Conservation (phyloP, 108 stramenopile genomes). For the Pseudonitzschia multiseries region DNA sequence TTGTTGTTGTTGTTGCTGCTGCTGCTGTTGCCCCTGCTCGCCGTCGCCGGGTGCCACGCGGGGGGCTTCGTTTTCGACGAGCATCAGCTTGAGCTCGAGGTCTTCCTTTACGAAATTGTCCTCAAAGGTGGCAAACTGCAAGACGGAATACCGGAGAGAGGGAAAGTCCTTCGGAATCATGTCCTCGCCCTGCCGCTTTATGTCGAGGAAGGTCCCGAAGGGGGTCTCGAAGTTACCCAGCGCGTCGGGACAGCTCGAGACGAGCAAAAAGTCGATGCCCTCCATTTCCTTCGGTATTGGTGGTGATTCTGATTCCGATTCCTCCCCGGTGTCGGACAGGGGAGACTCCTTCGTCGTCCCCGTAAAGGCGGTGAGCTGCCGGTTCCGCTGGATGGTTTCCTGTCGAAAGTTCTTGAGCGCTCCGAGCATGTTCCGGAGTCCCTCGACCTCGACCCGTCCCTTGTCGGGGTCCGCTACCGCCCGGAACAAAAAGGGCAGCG, state of each 20-base stretch:
- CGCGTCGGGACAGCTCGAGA: slow-evolving; percentile 65
- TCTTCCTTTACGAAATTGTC: slow-evolving; percentile 80
- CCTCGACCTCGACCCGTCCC: slow-evolving; percentile 85
- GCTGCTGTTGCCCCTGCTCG: not conserved
- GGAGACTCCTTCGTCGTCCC: not conserved
- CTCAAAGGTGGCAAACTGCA: slow-evolving; percentile 74
- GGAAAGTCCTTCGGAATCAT: slow-evolving; percentile 35
- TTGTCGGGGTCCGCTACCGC: slow-evolving; percentile 73
- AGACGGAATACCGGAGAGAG: slow-evolving; percentile 40
- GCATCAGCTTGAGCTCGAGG: slow-evolving; percentile 42
- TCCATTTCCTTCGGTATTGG: not conserved
- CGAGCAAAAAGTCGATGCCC: slow-evolving; percentile 52
- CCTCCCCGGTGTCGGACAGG: not conserved
- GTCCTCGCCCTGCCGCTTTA: slow-evolving; percentile 75
- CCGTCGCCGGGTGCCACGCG: slow-evolving; percentile 4
- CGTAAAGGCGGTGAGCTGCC: slow-evolving; percentile 7
- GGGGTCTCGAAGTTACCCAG: slow-evolving; percentile 80
- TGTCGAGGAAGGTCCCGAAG: slow-evolving; percentile 71
- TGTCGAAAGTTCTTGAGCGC: slow-evolving; percentile 33
- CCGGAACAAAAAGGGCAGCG: slow-evolving; percentile 74
- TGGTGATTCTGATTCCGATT: not conserved
- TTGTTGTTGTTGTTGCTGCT: slow-evolving; percentile 5
- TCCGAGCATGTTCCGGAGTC: slow-evolving; percentile 73
- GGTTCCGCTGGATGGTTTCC: slow-evolving; percentile 32
- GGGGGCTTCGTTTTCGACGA: slow-evolving; percentile 13